Conservation (phyloP, 148 eudicot species). For the Spergularia bocconei region DNA sequence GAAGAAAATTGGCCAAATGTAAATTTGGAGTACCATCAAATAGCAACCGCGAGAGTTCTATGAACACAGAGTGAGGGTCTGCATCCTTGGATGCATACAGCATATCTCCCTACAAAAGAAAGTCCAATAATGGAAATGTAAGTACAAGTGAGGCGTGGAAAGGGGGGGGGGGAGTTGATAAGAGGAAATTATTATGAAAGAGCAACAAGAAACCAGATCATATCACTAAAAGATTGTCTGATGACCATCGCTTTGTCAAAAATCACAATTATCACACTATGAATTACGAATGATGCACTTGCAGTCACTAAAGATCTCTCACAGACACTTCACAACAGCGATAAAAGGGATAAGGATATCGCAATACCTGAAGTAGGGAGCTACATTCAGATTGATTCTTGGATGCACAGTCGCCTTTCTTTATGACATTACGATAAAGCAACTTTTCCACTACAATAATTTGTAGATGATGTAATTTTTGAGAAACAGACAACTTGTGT, state of each 20-base stretch:
- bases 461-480: constrained; percentile 35
- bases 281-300: background rate
- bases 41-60: constrained; percentile 75
- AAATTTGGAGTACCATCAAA: constrained; percentile 57
- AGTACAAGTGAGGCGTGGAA: too few species aligned
- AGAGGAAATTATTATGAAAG: too few species aligned
- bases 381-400: constrained; percentile 55
- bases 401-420: constrained; percentile 42
- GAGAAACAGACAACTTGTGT: constrained; percentile 52
- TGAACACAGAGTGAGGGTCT: constrained; percentile 60
- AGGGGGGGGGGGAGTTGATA: too few species aligned
- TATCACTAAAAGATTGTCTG: too few species aligned
- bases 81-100: constrained; percentile 62
- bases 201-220: too few species aligned
- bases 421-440: constrained; percentile 63
- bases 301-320: background rate
- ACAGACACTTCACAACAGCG: background rate
- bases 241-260: too few species aligned
- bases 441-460: constrained; percentile 67
- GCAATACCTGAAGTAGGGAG: constrained; percentile 78
- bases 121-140: too few species aligned
- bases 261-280: too few species aligned
- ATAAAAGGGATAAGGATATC: background rate
- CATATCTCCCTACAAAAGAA: constrained; percentile 44
- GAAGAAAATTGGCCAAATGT: constrained; percentile 87